These are phyloP conservation scores for Leucocoprinus birnbaumii DNA, from an alignment of 768 basidiomycete genomes.

Conservation along the genomic window DNA sequence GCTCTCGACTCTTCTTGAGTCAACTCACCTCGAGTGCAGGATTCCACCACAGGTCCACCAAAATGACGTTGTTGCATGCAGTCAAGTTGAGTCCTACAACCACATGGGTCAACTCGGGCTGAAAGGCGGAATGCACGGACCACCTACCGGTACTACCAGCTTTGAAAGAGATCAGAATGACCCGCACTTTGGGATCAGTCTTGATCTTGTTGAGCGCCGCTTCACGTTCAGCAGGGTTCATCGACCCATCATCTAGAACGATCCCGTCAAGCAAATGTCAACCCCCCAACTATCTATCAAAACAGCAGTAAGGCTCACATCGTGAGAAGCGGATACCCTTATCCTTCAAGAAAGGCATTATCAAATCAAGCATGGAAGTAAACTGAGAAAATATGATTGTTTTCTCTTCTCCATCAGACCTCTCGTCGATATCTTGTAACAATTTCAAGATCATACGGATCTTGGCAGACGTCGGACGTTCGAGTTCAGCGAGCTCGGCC, in stretches of 20 bases:
- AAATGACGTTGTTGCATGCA: slow-evolving; percentile 90
- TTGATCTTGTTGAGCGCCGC: slow-evolving; percentile 72
- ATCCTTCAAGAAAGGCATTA: slow-evolving; percentile 79
- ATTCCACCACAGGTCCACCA: slow-evolving; percentile 96
- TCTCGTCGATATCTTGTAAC: slow-evolving; percentile 58
- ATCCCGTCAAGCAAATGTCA: slow-evolving; percentile 3
- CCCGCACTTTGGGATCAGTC: slow-evolving; percentile 48
- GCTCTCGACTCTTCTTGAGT: slow-evolving; percentile 13
- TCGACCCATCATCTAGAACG: slow-evolving; percentile 82
- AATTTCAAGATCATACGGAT: slow-evolving; percentile 80
- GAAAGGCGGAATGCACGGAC: not conserved
- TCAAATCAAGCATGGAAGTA: slow-evolving; percentile 81
- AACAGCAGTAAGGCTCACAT: slow-evolving; percentile 56
- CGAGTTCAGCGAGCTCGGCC: slow-evolving; percentile 41
- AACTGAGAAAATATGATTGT: slow-evolving; percentile 97
- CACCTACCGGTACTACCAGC: slow-evolving; percentile 85
- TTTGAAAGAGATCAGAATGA: slow-evolving; percentile 96
- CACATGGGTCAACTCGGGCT: not conserved
- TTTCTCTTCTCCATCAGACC: slow-evolving; percentile 68
- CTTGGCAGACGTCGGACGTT: slow-evolving; percentile 81
- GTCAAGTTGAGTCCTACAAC: slow-evolving; percentile 80
- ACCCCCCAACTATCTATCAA: slow-evolving; percentile 4
- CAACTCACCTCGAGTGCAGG: slow-evolving; percentile 72
- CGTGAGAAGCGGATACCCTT: slow-evolving; percentile 72
- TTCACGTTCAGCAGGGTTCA: slow-evolving; percentile 76